Conservation (phyloP, 208 protist species). For the Wallacemonas sp. region DNA sequence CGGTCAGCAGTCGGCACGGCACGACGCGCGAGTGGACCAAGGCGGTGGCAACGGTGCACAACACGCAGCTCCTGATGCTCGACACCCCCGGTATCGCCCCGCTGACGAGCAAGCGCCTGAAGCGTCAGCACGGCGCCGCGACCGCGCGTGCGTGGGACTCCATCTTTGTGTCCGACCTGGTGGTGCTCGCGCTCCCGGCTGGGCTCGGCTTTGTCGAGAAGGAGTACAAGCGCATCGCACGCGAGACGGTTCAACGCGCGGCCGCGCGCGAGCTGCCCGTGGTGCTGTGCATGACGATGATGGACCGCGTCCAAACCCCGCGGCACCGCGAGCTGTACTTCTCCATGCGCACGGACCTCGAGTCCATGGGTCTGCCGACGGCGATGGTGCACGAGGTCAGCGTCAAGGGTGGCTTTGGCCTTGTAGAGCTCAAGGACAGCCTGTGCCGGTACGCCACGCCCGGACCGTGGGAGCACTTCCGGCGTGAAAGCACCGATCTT, state of each 20-base stretch:
- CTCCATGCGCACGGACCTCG: slow-evolving; percentile 84
- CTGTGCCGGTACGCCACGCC: slow-evolving; percentile 77
- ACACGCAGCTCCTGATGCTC: slow-evolving; percentile 85
- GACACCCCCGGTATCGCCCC: slow-evolving; percentile 83
- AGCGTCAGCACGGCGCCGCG: slow-evolving; percentile 50
- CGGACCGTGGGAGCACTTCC: slow-evolving; percentile 70
- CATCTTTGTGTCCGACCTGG: slow-evolving; percentile 77
- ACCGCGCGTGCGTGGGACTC: slow-evolving; percentile 83
- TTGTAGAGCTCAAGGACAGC: slow-evolving; percentile 90
- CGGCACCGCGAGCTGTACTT: slow-evolving; percentile 89
- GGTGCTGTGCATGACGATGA: slow-evolving; percentile 86
- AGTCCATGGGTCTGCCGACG: slow-evolving; percentile 70
- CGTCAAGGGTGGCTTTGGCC: slow-evolving; percentile 79
- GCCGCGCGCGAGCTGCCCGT: slow-evolving; percentile 77
- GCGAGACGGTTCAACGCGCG: slow-evolving; percentile 75
- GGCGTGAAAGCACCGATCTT: slow-evolving; percentile 72
- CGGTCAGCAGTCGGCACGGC: slow-evolving; percentile 81
- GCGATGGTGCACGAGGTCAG: slow-evolving; percentile 75
- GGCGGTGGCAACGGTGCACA: slow-evolving; percentile 83
- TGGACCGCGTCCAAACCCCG: slow-evolving; percentile 88
- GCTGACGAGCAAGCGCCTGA: slow-evolving; percentile 45
- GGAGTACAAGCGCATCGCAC: slow-evolving; percentile 72
- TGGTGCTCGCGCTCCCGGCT: slow-evolving; percentile 74
- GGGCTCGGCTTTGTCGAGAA: slow-evolving; percentile 86
- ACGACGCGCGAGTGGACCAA: slow-evolving; percentile 83